Evolutionary conservation across 2,329 filamentous ascomycete species (phyloP), one percentile per base, ranked within the genome.

Genomic region (Cercospora janseana): DNA sequence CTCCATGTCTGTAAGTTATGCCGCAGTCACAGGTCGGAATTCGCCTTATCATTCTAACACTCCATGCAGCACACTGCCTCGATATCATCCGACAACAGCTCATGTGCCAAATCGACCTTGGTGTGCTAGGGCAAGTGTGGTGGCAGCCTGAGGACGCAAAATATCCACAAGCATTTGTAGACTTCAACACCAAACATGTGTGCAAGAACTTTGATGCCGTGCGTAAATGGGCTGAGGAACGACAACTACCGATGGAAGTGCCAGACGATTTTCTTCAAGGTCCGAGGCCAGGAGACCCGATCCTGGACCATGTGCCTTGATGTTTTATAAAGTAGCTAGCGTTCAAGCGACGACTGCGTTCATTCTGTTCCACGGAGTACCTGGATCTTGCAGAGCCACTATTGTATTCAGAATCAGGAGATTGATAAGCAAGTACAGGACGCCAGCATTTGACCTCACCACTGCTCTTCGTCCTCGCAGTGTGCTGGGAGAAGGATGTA

Each of bases 11-110:
- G 80, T 83, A 69, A 66, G 78, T 73, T 23, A 8, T 24, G 20
- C 15, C 20, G 15, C n/a, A 9, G 16, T 8, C 12, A 21, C 31
- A 29, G 43, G 9, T 29, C 24, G 6, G 9, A 41, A 4, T 29
- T 26, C n/a, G n/a, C n/a, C n/a, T n/a, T n/a, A n/a, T 13, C 31
- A 12, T 9, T 26, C 54, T 56, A 23, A 56, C 24, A 5, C 8
- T 21, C 20, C 13, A n/a, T 15, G 21, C 41, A 78, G 75, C 76
- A 4, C 81, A 85, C 53, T 85, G 82, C 51, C 69, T 85, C 24
- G 82, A 85, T 55, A 79, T 79, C 4, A 56, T 85, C 42, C 77
- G 81, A 1, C 81, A 85, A 61, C 77, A 82, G n/a, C 71, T 85
- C 9, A 83, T 84, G 79, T 85, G 81, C 65, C 79, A 76, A 18